phyloP scores from a whole-genome alignment of 2,329 filamentous ascomycete genomes.

The Ceratocystis colombiana region DNA sequence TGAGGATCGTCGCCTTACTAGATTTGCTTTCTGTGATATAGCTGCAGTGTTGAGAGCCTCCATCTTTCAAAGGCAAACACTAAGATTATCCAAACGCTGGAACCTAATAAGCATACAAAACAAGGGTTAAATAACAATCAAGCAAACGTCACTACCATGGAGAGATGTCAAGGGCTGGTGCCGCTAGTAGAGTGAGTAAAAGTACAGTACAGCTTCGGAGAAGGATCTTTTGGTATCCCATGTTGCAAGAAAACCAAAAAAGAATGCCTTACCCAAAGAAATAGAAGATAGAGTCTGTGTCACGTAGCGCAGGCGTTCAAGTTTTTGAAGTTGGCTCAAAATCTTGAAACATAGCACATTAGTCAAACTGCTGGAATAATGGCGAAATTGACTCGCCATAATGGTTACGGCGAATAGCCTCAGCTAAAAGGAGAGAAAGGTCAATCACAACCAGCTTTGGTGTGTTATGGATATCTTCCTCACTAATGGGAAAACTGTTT shows the following conservation, averaged over 20 bases:
- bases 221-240: background rate
- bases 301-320: background rate
- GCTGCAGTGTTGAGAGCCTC: background rate
- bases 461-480: conserved; percentile 57
- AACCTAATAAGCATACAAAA: conserved; percentile 5
- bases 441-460: conserved; percentile 85
- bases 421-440: conserved; percentile 74
- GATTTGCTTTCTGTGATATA: background rate
- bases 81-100: conserved; percentile 10
- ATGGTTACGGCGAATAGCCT: conserved; percentile 91
- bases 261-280: conserved; percentile 19
- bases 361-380: conserved; percentile 59
- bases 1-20: background rate
- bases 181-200: background rate
- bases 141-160: conserved; percentile 3
- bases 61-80: conserved; percentile 15
- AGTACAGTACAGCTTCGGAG: background rate
- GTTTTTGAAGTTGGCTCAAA: background rate
- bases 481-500: conserved; percentile 87
- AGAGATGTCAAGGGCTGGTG: background rate
- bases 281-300: background rate
- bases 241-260: background rate
- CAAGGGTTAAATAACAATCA: background rate
- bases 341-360: conserved; percentile 27
- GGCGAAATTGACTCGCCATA: conserved; percentile 76